Conservation (phyloP, 352 stramenopile genomes). For the Phytopythium aichiense region DNA sequence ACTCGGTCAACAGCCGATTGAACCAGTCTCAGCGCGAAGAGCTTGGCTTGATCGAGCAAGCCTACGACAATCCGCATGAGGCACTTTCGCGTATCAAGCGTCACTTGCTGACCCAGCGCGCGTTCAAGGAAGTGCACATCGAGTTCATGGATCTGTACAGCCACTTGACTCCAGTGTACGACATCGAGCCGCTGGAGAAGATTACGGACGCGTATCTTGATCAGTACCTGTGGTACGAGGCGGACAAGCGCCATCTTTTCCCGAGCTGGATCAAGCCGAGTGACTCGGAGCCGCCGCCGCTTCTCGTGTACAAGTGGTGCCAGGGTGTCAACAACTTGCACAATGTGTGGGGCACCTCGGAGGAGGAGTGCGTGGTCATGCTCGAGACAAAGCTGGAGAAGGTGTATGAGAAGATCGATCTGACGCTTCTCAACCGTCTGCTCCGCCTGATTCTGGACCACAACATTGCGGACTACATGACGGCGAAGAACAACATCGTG, state of each 20-base stretch:
- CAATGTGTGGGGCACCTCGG: constrained; percentile 97
- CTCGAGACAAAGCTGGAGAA: constrained; percentile 99
- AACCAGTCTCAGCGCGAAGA: constrained; percentile 99
- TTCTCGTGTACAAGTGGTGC: constrained; percentile 99
- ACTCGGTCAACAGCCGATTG: constrained; percentile 95
- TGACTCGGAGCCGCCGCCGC: constrained; percentile 97
- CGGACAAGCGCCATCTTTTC: constrained; percentile 99
- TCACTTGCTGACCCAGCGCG: constrained; percentile 97
- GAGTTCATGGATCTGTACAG: constrained; percentile 99
- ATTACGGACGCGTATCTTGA: constrained; percentile 99
- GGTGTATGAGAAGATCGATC: constrained; percentile 99
- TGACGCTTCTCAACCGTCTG: constrained; percentile 98
- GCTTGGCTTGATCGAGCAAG: constrained; percentile 98
- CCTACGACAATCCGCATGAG: constrained; percentile 99
- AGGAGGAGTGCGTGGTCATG: constrained; percentile 99
- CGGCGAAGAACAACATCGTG: constrained; percentile 99
- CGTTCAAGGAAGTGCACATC: constrained; percentile 99
- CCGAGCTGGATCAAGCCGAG: constrained; percentile 99
- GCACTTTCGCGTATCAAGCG: constrained; percentile 99
- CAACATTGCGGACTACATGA: constrained; percentile 99
- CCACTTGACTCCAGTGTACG: constrained; percentile 98
- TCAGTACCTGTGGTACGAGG: constrained; percentile 99
- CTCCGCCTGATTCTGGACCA: constrained; percentile 99
- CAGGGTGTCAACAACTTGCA: constrained; percentile 99
- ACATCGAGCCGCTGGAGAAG: constrained; percentile 99